Conservation (phyloP, 2,329 filamentous ascomycete genomes). For the Paecilomyces niveus region DNA sequence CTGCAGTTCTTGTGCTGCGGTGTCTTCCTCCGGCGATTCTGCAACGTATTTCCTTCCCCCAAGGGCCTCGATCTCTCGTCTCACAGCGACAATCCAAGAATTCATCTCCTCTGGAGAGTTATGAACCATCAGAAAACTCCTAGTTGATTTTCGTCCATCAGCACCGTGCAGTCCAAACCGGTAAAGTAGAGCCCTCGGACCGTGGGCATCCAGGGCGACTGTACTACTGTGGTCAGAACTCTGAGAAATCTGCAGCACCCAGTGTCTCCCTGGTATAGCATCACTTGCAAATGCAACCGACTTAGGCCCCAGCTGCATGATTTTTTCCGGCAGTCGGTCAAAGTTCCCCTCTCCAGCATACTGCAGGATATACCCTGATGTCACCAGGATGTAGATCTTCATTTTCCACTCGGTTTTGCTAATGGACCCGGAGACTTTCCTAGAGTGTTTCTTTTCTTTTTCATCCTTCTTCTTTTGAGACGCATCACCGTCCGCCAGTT, state of each 20-base stretch:
- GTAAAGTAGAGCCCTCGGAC: slow-evolving; percentile 28
- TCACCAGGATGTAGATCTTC: slow-evolving; percentile 41
- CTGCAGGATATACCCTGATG: slow-evolving; percentile 39
- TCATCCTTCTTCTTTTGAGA: slow-evolving; percentile 25
- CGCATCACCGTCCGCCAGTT: slow-evolving; percentile 13
- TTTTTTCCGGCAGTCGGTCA: slow-evolving; percentile 41
- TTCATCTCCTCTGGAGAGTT: slow-evolving; percentile 38
- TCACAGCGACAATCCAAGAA: slow-evolving; percentile 37
- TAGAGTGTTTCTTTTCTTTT: slow-evolving; percentile 28
- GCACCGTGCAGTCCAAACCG: slow-evolving; percentile 33
- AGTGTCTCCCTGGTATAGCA: slow-evolving; percentile 42
- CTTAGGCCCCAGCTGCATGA: slow-evolving; percentile 37
- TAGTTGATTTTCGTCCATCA: slow-evolving; percentile 25
- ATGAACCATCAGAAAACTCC: slow-evolving; percentile 38
- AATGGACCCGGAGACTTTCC: slow-evolving; percentile 29
- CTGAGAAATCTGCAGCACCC: slow-evolving; percentile 41
- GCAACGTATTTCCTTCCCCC: slow-evolving; percentile 39
- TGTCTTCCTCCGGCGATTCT: slow-evolving; percentile 27
- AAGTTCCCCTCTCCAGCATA: slow-evolving; percentile 38
- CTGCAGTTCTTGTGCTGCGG: slow-evolving; percentile 9
- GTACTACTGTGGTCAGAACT: slow-evolving; percentile 23
- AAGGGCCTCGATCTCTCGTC: slow-evolving; percentile 39
- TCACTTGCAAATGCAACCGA: slow-evolving; percentile 45
- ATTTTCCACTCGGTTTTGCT: slow-evolving; percentile 34
- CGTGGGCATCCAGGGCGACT: slow-evolving; percentile 15